phyloP scores from a whole-genome alignment of 2,329 filamentous ascomycete genomes.

The Emergomyces pasteurianus region DNA sequence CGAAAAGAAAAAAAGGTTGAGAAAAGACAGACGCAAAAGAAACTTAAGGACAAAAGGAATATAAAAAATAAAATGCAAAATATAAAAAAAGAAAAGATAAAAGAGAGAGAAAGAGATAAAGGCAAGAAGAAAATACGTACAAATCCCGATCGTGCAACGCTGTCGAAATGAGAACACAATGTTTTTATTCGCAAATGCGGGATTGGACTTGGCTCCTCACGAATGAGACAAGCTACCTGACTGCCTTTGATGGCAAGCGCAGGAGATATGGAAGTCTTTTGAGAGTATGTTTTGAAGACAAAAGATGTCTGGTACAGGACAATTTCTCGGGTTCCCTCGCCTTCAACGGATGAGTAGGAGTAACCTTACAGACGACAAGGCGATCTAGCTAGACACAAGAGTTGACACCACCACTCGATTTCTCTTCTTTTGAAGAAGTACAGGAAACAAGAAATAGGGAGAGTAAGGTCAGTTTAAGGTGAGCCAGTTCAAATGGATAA shows the following conservation, averaged over 20 bases:
- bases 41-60: neutral
- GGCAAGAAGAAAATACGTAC: conserved; percentile 15
- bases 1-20: neutral
- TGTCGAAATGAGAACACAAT: conserved; percentile 6
- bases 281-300: conserved; percentile 5
- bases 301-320: conserved; percentile 7
- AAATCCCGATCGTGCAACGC: conserved; percentile 10
- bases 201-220: conserved; percentile 7
- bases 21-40: neutral
- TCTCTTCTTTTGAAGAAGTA: neutral
- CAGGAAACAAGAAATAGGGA: conserved; percentile 3
- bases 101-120: conserved; percentile 7
- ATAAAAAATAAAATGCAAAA: neutral
- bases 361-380: neutral
- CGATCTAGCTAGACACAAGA: conserved; percentile 3
- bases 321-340: neutral
- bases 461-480: neutral
- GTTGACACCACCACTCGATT: neutral
- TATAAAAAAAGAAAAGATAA: neutral
- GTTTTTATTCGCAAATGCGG: conserved; percentile 7
- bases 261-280: conserved; percentile 9
- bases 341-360: neutral
- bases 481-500: neutral
- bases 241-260: conserved; percentile 19
- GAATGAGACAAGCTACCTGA: conserved; percentile 11